phyloP scores from a whole-genome alignment of 768 basidiomycete species.

The Boletus sensibilis region DNA sequence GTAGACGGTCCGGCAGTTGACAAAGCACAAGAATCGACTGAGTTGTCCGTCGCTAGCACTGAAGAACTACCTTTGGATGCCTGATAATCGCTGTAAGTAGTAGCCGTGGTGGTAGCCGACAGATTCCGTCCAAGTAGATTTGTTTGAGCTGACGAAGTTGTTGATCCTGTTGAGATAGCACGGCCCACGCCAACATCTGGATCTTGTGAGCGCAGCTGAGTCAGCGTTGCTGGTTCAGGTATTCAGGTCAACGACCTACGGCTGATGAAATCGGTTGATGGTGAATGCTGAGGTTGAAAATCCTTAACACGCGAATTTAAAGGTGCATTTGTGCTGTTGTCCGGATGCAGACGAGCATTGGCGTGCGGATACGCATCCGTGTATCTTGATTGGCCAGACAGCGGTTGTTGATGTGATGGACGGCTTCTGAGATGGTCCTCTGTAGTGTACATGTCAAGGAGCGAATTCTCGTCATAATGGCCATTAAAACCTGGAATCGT shows the following conservation, averaged over 20 bases:
- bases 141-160: slow-evolving; percentile 27
- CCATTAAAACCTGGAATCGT: slow-evolving; percentile 25
- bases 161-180: slow-evolving; percentile 31
- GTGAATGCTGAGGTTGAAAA: slow-evolving; percentile 14
- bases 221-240: slow-evolving; percentile 1
- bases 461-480: slow-evolving; percentile 23
- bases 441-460: slow-evolving; percentile 25
- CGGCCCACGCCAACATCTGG: slow-evolving; percentile 22
- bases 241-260: slow-evolving; percentile 19
- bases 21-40: slow-evolving; percentile 18
- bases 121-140: slow-evolving; percentile 25
- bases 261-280: slow-evolving; percentile 21
- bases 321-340: slow-evolving; percentile 8
- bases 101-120: slow-evolving; percentile 28
- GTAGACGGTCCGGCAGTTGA: slow-evolving; percentile 27
- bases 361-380: slow-evolving; percentile 16
- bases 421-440: slow-evolving; percentile 18
- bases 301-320: slow-evolving; percentile 22
- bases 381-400: slow-evolving; percentile 19
- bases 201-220: slow-evolving; percentile 11
- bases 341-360: slow-evolving; percentile 13
- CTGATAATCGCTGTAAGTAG: slow-evolving; percentile 21
- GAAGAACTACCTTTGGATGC: slow-evolving; percentile 17
- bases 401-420: slow-evolving; percentile 22
- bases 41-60: slow-evolving; percentile 12